These are phyloP conservation scores for Mycena venus DNA, from an alignment of 768 basidiomycete species.

Conservation along the genomic window DNA sequence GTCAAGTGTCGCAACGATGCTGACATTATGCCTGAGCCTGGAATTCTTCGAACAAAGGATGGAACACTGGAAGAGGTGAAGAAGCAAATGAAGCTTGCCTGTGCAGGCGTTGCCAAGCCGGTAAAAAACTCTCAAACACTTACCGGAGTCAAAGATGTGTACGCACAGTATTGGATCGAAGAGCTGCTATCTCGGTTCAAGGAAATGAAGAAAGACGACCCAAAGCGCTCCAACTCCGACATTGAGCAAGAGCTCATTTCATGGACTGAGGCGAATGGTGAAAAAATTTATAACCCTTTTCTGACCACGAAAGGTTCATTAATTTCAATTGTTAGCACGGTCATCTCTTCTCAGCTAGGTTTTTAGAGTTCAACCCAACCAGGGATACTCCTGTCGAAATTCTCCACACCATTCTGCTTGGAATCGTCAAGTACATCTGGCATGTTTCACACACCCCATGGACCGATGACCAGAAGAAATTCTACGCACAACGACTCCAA, in stretches of 20 bases:
- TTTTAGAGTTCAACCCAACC: conserved; percentile 45
- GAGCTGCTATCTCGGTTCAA: conserved; percentile 42
- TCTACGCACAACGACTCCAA: conserved; percentile 47
- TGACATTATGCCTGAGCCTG: conserved; percentile 34
- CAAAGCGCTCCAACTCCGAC: background rate
- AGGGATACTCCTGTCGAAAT: conserved; percentile 57
- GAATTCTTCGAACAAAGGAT: conserved; percentile 34
- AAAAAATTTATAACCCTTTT: background rate
- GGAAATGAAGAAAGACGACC: background rate
- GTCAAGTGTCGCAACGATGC: background rate
- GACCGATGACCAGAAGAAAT: conserved; percentile 40
- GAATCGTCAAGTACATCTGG: conserved; percentile 60
- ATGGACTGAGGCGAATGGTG: background rate
- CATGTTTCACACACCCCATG: conserved; percentile 46
- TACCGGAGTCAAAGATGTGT: conserved; percentile 54
- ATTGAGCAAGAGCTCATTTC: background rate
- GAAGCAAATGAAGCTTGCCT: conserved; percentile 47
- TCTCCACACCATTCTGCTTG: conserved; percentile 59
- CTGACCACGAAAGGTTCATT: background rate
- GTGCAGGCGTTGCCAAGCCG: conserved; percentile 42
- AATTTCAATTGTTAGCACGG: too few species aligned
- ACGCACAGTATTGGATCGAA: conserved; percentile 53
- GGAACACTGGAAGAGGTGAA: conserved; percentile 40
- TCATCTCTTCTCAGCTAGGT: background rate
- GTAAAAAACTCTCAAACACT: conserved; percentile 47